Conservation (phyloP, 345 rosid genomes). For the Populus tremula region DNA sequence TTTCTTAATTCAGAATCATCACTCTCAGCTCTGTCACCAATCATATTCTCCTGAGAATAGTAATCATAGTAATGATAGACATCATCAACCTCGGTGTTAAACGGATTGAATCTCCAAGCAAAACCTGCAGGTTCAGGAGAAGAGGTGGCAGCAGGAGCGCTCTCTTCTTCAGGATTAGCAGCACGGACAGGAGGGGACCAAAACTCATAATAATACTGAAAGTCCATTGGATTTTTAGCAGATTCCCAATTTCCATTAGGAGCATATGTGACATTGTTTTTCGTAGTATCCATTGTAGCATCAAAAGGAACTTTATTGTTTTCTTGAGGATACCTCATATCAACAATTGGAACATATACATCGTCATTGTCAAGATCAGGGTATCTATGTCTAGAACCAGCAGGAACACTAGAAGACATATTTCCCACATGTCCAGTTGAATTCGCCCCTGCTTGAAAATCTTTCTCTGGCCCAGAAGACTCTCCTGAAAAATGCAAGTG, state of each 20-base stretch:
- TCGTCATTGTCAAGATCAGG: neutral
- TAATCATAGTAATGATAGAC: no score
- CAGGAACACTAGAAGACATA: neutral
- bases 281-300: neutral
- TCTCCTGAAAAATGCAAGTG: no score
- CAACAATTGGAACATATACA: slow-evolving; percentile 8
- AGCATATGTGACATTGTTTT: neutral
- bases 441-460: no score
- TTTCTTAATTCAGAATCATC: slow-evolving; percentile 13
- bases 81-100: no score
- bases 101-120: no score
- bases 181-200: neutral
- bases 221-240: slow-evolving; percentile 2
- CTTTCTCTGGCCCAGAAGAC: no score
- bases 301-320: neutral
- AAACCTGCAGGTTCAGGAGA: no score
- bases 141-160: no score
- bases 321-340: neutral
- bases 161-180: no score
- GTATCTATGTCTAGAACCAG: no score
- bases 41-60: neutral
- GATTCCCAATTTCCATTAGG: neutral
- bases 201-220: neutral
- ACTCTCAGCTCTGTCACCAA: neutral
- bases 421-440: no score